phyloP scores from a whole-genome alignment of 352 stramenopile genomes.

The Blastocystis sp. region DNA sequence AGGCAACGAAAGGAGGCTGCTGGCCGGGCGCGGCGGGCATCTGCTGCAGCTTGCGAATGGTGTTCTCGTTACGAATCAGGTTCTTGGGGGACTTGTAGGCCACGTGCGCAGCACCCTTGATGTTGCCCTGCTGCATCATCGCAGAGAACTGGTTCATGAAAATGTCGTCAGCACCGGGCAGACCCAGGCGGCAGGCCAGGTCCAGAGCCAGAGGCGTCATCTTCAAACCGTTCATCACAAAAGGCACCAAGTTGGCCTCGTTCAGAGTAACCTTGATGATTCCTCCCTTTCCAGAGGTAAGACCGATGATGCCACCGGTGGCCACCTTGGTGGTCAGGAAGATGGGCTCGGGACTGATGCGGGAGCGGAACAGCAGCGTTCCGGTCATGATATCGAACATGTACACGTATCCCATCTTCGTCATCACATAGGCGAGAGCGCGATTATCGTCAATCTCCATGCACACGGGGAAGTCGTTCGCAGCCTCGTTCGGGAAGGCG shows the following conservation, averaged over 20 bases:
- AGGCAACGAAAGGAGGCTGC: conserved; percentile 94
- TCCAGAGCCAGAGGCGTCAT: conserved; percentile 90
- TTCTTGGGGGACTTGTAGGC: conserved; percentile 73
- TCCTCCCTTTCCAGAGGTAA: conserved; percentile 88
- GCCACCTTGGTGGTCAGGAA: conserved; percentile 81
- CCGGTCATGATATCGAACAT: conserved; percentile 96
- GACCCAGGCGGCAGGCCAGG: conserved; percentile 86
- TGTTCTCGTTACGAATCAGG: conserved; percentile 89
- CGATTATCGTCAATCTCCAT: conserved; percentile 83
- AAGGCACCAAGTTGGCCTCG: conserved; percentile 91
- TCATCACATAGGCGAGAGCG: conserved; percentile 95
- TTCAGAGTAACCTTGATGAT: conserved; percentile 94
- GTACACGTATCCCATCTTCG: conserved; percentile 99
- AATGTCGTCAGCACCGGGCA: conserved; percentile 93
- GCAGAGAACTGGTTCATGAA: conserved; percentile 96
- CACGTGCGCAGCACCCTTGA: conserved; percentile 73
- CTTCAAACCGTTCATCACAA: conserved; percentile 92
- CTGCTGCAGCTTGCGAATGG: conserved; percentile 95
- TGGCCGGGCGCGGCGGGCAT: conserved; percentile 89
- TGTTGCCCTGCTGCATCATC: conserved; percentile 83
- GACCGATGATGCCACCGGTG: conserved; percentile 90
- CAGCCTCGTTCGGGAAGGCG: conserved; percentile 87
- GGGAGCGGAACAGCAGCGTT: conserved; percentile 93
- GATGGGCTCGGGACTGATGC: conserved; percentile 92
- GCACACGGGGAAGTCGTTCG: conserved; percentile 94